A percentile compares a stretch with the other conserved stretches of the same genome.
phyloP scores from a whole-genome alignment of 345 rosid species.

The Aquilaria malaccensis region DNA sequence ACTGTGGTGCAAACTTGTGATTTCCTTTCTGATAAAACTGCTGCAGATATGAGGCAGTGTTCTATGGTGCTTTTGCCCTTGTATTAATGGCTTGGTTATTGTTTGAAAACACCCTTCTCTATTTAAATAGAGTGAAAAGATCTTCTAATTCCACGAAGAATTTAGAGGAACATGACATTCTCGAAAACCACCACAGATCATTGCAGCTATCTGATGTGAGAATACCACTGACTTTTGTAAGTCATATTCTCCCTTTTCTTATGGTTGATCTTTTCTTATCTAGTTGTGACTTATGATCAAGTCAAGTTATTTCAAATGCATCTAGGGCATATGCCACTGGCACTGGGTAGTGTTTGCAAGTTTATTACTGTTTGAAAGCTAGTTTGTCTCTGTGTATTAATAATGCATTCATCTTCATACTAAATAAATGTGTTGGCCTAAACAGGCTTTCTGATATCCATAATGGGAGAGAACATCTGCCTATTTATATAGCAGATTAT shows the following conservation, averaged over 20 bases:
- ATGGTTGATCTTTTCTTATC: neutral
- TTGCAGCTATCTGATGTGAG: slow-evolving; percentile 80
- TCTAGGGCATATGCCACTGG: too few species aligned
- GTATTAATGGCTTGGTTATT: slow-evolving; percentile 80
- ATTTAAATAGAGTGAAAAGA: slow-evolving; percentile 34
- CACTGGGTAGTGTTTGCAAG: too few species aligned
- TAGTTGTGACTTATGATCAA: neutral
- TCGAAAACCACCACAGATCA: slow-evolving; percentile 55
- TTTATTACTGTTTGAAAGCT: too few species aligned
- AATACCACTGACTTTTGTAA: slow-evolving; percentile 80
- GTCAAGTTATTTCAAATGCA: neutral
- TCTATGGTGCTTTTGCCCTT: slow-evolving; percentile 76
- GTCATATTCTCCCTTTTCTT: slow-evolving; percentile 15
- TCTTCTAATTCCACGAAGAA: slow-evolving; percentile 29
- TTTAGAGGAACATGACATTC: slow-evolving; percentile 24
- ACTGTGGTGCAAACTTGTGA: slow-evolving; percentile 5
- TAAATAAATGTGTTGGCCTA: too few species aligned
- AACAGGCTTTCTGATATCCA: too few species aligned
- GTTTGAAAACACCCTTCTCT: slow-evolving; percentile 61
- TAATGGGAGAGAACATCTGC: too few species aligned
- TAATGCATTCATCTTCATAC: too few species aligned
- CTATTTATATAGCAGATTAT: too few species aligned
- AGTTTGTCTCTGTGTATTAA: too few species aligned
- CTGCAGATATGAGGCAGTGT: slow-evolving; percentile 87
- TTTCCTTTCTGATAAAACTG: slow-evolving; percentile 18